Conservation (phyloP, 768 basidiomycete species). For the Neoboletus brunneissimus region DNA sequence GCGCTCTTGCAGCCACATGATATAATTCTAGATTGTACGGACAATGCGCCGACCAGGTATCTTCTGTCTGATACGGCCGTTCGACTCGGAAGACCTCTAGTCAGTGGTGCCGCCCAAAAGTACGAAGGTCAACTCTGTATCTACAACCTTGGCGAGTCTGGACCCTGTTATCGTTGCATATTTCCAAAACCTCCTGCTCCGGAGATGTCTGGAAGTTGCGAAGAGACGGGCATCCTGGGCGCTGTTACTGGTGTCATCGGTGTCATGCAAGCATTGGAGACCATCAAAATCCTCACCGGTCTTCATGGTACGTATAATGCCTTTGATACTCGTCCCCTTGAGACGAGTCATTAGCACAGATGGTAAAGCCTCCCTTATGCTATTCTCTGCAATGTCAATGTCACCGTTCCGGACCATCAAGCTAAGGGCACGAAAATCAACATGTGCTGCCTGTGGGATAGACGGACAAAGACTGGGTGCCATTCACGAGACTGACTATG, state of each 20-base stretch:
- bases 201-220: slow-evolving; percentile 71
- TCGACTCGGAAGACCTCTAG: slow-evolving; percentile 70
- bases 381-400: slow-evolving; percentile 68
- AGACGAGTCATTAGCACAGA: slow-evolving; percentile 38
- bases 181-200: slow-evolving; percentile 78
- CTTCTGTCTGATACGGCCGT: slow-evolving; percentile 87
- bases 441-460: slow-evolving; percentile 74
- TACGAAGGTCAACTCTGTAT: slow-evolving; percentile 78
- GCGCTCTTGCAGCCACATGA: slow-evolving; percentile 60
- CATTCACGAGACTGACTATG: slow-evolving; percentile 69
- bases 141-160: slow-evolving; percentile 64
- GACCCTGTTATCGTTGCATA: slow-evolving; percentile 93
- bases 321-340: background rate
- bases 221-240: slow-evolving; percentile 86
- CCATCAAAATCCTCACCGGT: slow-evolving; percentile 74
- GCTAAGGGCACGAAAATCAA: slow-evolving; percentile 64
- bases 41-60: slow-evolving; percentile 90
- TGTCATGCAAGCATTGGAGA: slow-evolving; percentile 83
- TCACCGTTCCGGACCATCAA: slow-evolving; percentile 82
- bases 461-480: slow-evolving; percentile 41
- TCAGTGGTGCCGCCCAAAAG: slow-evolving; percentile 90
- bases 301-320: slow-evolving; percentile 49
- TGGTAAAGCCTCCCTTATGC: slow-evolving; percentile 57
- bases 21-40: slow-evolving; percentile 90
- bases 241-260: slow-evolving; percentile 89